These are phyloP conservation scores for Blepharisma undulans DNA, from an alignment of 169 alveolate species.

Conservation along the genomic window DNA sequence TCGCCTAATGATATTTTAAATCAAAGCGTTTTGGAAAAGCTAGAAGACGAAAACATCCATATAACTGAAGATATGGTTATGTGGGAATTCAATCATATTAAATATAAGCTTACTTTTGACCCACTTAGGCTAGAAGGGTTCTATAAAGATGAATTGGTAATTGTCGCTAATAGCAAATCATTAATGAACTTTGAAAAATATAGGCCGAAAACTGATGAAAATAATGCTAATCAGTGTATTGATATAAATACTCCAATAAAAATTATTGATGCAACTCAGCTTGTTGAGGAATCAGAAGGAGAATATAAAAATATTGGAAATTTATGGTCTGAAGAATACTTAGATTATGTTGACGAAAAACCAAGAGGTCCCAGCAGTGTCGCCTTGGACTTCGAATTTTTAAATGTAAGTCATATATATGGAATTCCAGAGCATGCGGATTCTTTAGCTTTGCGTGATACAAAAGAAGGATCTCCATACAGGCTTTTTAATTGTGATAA, in stretches of 20 bases:
- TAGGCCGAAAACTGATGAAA: constrained; percentile 28
- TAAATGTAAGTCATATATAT: constrained; percentile 41
- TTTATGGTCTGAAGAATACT: background rate
- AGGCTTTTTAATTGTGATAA: constrained; percentile 79
- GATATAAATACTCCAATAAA: background rate
- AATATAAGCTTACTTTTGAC: background rate
- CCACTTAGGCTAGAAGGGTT: constrained; percentile 40
- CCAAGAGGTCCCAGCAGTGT: constrained; percentile 56
- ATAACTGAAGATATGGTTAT: background rate
- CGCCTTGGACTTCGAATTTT: constrained; percentile 54
- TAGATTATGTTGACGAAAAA: constrained; percentile 36
- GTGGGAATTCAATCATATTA: background rate
- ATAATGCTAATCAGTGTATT: no score
- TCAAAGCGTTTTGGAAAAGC: background rate
- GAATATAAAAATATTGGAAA: background rate
- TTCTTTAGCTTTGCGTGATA: constrained; percentile 45
- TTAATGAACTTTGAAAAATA: constrained; percentile 54
- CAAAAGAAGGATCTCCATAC: constrained; percentile 60
- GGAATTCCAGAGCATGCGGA: constrained; percentile 70
- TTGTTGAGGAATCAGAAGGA: background rate
- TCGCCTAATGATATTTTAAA: background rate
- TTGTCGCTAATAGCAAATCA: constrained; percentile 35
- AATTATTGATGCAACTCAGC: background rate
- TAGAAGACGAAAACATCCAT: background rate
- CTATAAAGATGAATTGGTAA: background rate